Evolutionary conservation across 192 early-diverging fungal genomes (phyloP), one percentile per base, ranked within the genome.

Genomic region (Coemansia sp.): DNA sequence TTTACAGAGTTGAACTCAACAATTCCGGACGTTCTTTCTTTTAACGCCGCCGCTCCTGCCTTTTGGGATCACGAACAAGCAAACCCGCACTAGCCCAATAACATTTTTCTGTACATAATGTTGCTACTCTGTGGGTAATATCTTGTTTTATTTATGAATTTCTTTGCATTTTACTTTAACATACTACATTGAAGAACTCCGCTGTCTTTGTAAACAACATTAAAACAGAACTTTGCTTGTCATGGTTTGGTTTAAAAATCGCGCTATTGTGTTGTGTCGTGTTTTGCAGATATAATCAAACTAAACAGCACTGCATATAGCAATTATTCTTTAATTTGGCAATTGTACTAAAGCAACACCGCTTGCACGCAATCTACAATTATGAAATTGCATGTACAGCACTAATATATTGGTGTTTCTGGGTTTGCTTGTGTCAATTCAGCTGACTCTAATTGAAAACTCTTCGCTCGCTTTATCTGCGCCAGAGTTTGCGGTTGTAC

Each of bases 291-390:
- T n/a, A 45, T n/a, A 45, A 45, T n/a, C n/a, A n/a, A 35, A 35
- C 32, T 35, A 45, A 45, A 45, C 39, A 41, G 4, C 41, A 2
- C 32, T 9, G 41, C 41, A 45, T 45, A 45, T 16, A 14, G 13
- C 16, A 45, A 16, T 8, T 16, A 10, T n/a, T 16, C 41, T 45
- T 45, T 45, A n/a, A 49, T 16, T 49, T 19, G 8, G n/a, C 48
- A 49, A 49, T 49, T 49, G 48, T 49, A 49, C 48, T 49, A 49
- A 49, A 49, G 48, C 48, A 19, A 18, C 48, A 2, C 22, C 41
- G 16, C 57, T 22, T 23, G 37, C 57, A 39, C 37, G 10, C 26
- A n/a, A 18, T 32, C 14, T 29, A 14, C 57, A 58, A 58, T 58
- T 58, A 41, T 39, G 41, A 43, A 58, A 58, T 58, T 13, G 57